A percentile compares a stretch with the other conserved stretches of the same genome.
phyloP scores from a whole-genome alignment of 106 monocot species.

The Platanthera guangdongensis region DNA sequence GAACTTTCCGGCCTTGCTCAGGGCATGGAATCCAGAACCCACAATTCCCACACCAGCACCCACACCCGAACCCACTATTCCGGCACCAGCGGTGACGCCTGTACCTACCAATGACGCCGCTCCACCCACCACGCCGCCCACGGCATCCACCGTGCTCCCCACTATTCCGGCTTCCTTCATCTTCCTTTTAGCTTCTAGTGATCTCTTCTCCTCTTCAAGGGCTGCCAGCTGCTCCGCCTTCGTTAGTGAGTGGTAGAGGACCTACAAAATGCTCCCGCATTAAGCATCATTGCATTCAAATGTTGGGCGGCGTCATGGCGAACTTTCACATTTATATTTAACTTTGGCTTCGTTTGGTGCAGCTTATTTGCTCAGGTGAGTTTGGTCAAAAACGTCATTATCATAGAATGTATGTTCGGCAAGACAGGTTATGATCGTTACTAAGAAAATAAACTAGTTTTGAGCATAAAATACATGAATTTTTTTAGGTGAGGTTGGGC shows the following conservation, averaged over 20 bases:
- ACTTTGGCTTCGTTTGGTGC: too few species aligned
- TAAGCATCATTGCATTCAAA: not conserved
- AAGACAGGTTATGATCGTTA: too few species aligned
- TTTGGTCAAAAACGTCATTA: too few species aligned
- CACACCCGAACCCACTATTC: conserved; percentile 41
- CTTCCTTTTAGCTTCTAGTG: conserved; percentile 52
- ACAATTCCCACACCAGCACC: conserved; percentile 42
- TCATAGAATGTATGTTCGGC: too few species aligned
- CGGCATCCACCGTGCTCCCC: conserved; percentile 66
- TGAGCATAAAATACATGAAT: too few species aligned
- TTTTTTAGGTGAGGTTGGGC: too few species aligned
- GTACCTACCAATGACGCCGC: conserved; percentile 23
- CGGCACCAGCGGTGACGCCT: conserved; percentile 28
- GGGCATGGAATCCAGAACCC: conserved; percentile 41
- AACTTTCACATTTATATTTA: too few species aligned
- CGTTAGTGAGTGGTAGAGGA: conserved; percentile 48
- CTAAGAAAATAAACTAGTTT: too few species aligned
- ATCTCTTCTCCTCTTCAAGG: conserved; percentile 58
- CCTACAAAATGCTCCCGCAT: conserved; percentile 20
- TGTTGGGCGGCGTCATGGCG: not conserved
- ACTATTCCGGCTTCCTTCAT: conserved; percentile 52
- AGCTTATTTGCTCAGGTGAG: too few species aligned
- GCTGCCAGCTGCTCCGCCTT: conserved; percentile 58
- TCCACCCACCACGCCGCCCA: conserved; percentile 55
- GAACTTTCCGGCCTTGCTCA: conserved; percentile 62